Percentiles rank a stretch among this genome's conserved stretches.
Conservation (phyloP, 1,284 basidiomycete species). For the Vanrija pseudolonga region DNA sequence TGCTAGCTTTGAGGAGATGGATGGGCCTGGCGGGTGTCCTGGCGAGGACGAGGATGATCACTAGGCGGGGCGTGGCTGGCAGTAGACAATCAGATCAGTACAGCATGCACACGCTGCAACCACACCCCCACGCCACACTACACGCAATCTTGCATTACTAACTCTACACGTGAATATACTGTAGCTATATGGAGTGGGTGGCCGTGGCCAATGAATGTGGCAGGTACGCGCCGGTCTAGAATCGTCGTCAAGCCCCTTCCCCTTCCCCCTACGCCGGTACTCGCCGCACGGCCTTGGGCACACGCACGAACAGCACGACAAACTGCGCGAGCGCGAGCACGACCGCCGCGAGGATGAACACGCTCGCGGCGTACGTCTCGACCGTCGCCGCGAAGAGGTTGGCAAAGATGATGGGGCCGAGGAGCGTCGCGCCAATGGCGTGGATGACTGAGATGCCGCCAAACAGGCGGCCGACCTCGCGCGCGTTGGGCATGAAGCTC, state of each 20-base stretch:
- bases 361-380: constrained; percentile 34
- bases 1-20: constrained; percentile 42
- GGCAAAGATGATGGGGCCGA: constrained; percentile 42
- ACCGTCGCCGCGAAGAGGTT: constrained; percentile 40
- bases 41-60: constrained; percentile 49
- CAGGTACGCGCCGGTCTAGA: too few species aligned
- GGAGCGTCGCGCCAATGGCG: constrained; percentile 37
- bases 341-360: constrained; percentile 35
- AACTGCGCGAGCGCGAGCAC: constrained; percentile 16
- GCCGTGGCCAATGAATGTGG: too few species aligned
- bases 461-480: constrained; percentile 45
- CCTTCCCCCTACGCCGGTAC: too few species aligned
- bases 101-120: too few species aligned
- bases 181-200: too few species aligned
- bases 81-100: too few species aligned
- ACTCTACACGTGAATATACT: too few species aligned
- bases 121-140: too few species aligned
- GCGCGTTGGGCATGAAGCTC: constrained; percentile 33
- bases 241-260: too few species aligned
- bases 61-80: constrained; percentile 14
- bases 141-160: too few species aligned
- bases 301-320: not conserved
- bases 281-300: too few species aligned
- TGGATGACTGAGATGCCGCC: constrained; percentile 44
- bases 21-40: constrained; percentile 46